These are phyloP conservation scores for Epichloe sibirici DNA, from an alignment of 2,329 filamentous ascomycete genomes.

Conservation along the genomic window DNA sequence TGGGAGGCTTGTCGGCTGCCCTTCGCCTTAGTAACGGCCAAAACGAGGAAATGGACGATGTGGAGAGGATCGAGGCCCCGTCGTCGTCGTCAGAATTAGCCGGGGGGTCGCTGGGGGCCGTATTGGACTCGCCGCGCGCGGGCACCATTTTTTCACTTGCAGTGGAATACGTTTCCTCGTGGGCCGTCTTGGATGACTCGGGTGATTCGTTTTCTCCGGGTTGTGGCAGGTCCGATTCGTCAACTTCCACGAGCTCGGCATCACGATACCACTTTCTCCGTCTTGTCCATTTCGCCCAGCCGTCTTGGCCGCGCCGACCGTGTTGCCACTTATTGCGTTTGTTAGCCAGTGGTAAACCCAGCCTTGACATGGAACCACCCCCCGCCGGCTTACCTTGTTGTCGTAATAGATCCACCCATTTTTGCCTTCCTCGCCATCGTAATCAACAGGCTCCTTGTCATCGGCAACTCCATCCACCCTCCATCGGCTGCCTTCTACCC, in stretches of 20 bases:
- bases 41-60: slow-evolving; percentile 35
- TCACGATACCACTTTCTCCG: slow-evolving; percentile 94
- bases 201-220: slow-evolving; percentile 25
- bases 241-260: slow-evolving; percentile 78
- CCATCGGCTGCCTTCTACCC: slow-evolving; percentile 82
- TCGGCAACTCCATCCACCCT: slow-evolving; percentile 64
- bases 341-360: slow-evolving; percentile 5
- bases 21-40: slow-evolving; percentile 29
- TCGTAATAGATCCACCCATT: slow-evolving; percentile 97
- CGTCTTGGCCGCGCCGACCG: slow-evolving; percentile 71
- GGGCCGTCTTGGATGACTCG: slow-evolving; percentile 10
- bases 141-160: slow-evolving; percentile 25
- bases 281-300: slow-evolving; percentile 89
- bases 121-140: slow-evolving; percentile 12
- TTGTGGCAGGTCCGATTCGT: slow-evolving; percentile 18
- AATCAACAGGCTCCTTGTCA: slow-evolving; percentile 30
- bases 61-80: slow-evolving; percentile 32
- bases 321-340: slow-evolving; percentile 62
- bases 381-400: slow-evolving; percentile 57
- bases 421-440: slow-evolving; percentile 47
- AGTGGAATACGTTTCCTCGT: slow-evolving; percentile 22
- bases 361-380: too few relatives aligned
- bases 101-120: slow-evolving; percentile 10
- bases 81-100: slow-evolving; percentile 21
- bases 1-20: slow-evolving; percentile 22